Evolutionary conservation across 163 green algal genomes (phyloP), one percentile per base, ranked within the genome.

Genomic region (Coccomyxa subellipsoidea): DNA sequence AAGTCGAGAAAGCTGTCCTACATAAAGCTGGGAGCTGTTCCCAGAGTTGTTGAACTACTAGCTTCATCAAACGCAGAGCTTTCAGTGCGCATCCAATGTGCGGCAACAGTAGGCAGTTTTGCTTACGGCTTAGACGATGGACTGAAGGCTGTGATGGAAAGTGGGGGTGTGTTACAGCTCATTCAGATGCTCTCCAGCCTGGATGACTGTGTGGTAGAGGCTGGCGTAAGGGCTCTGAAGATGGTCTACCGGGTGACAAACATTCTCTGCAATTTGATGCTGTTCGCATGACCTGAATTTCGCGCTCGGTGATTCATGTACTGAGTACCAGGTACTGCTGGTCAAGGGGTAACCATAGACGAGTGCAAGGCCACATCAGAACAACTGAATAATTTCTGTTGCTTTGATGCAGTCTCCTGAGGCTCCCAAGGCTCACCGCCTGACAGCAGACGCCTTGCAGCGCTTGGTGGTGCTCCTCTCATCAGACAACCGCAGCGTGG

Each of bases 1-100:
- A 89, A 87, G 71, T 34, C 32, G 1, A 89, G 90, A 79, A 93
- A 93, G 81, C 69, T 77, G 29, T 38, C 70, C 2, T 93, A 87
- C 75, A 59, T 93, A 4, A 83, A 81, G 69, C 80, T 82, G 15
- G 89, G 87, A 3, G 89, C 87, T 6, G 84, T 92, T 29, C 73
- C 82, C 21, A 38, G 59, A 7, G 69, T 93, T 59, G 59, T 92
- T 0, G 76, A 84, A 54, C 83, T 90, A 4, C 81, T 93, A n/a
- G 37, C 80, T 32, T 39, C 71, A 21, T 8, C 66, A 32, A 70
- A 85, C 10, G 75, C 29, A 2, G 85, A 90, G 36, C 34, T 69
- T 6, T 66, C 71, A 1, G 39, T 87, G 35, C 38, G 85, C 27
- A 80, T 92, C 23, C 86, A 92, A 59, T 85, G 84, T 12, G 84